Evolutionary conservation across 306 rosid genomes (phyloP), one percentile per base, ranked within the genome.

Genomic region (Nissolia schottii): DNA sequence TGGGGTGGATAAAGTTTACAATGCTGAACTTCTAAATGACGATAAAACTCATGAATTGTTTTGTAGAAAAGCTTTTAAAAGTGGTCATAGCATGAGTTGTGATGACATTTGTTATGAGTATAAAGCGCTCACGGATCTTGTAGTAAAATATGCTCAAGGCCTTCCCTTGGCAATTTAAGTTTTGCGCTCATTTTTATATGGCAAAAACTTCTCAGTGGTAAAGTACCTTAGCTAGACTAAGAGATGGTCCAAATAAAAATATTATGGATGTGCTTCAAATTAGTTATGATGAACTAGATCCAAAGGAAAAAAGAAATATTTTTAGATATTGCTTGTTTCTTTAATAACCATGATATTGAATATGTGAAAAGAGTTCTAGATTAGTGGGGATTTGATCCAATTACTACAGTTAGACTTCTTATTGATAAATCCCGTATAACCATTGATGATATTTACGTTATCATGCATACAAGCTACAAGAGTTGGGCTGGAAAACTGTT

Each of bases 341-440:
- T n/a, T n/a, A n/a, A n/a, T n/a, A n/a, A n/a, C n/a, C n/a, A n/a
- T n/a, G n/a, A n/a, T n/a, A n/a, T n/a, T n/a, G n/a, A n/a, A n/a
- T n/a, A n/a, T n/a, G n/a, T n/a, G n/a, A n/a, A n/a, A n/a, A n/a
- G n/a, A n/a, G n/a, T n/a, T n/a, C n/a, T n/a, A 38, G 13, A 5
- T 19, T 35, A 51, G 38, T 53, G 65, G 18, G 73, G 61, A 60
- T 73, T 72, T 38, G 11, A 29, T 13, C 13, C 69, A 27, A n/a
- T 13, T 3, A 72, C 60, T 59, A 37, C 68, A 57, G 11, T 71
- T 1, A 41, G 8, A 19, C 34, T 28, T 41, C 67, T 71, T 6
- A 11, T n/a, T 64, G 65, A 75, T 7, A 75, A 45, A 53, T 75
- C 79, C 38, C 72, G 63, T n/a, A 41, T 74, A 29, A 51, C 2